Base-by-base conservation (phyloP, 306 rosid genomes). In the Cucurbita maxima region DNA sequence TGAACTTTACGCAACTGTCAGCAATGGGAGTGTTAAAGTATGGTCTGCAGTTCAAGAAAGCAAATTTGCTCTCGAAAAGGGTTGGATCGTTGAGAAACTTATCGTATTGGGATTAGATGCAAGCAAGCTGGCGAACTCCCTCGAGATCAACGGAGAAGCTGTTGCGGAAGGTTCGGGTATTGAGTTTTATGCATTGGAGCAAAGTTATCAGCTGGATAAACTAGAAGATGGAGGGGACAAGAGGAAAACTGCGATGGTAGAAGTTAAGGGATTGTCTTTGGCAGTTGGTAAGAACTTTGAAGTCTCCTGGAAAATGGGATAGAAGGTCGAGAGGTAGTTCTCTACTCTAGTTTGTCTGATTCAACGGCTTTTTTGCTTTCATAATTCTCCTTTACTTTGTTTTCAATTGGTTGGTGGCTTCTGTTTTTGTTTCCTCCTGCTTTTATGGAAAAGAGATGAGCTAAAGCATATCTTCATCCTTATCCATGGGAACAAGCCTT, bases 21-120 rank as follows among this genome's bases (percentile, higher is more conserved):
- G 81, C 22, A 55, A 85, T 57, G 95, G 97, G 64, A 73, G 51
- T 66, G 92, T 89, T 76, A 94, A 89, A 64, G 76, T 94, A 41
- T 91, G 97, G 96, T 94, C 99, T 64, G 76, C 86, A 74, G 99
- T 94, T 67, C 86, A 87, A 80, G 99, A 91, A 77, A 81, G 96
- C 3, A 83, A 87, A 83, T 94, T 76, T 85, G 99, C 99, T 36
- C 61, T 94, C n/a, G 87, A 76, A 4, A 83, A 88, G 60, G 95
- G 88, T 66, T 91, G 53, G 96, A 58, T 85, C n/a, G 80, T 94
- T 48, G 97, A 83, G 76, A 85, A 86, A 62, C 67, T 94, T 50
- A 73, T 82, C 3, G 97, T 87, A 56, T 55, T 91, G 88, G 99
- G 99, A 64, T 81, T 91, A 76, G 81, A 53, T 45, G 89, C 84